Evolutionary conservation across 306 rosid genomes (phyloP), one percentile per base, ranked within the genome.

Genomic region (Acacia crassicarpa): DNA sequence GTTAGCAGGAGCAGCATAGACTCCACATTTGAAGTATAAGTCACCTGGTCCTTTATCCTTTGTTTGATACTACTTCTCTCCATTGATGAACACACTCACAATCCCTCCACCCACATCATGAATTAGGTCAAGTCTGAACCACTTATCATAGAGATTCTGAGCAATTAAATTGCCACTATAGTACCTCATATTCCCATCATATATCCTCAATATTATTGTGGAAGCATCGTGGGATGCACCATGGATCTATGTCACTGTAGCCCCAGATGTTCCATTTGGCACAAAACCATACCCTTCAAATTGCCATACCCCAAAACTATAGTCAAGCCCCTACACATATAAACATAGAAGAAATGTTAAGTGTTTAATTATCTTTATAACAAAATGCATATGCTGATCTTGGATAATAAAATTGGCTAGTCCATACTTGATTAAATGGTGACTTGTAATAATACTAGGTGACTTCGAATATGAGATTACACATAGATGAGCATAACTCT

Each of bases 261-360:
- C 92, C 65, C 90, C 89, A 0, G 88, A 89, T 49, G 89, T 89
- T 54, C 85, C 87, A 40, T 87, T 78, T 72, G 90, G 92, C 7
- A 85, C 89, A 78, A 67, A 89, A 2, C 78, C 83, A 79, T 85
- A 76, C 1, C 92, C 92, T 83, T 89, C 92, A 83, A 87, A 89
- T 81, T 89, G 90, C 88, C 92, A 87, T 2, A 81, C 77, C 49
- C 90, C 89, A 5, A 77, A 76, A 20, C 82, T 35, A 67, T 85
- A 85, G 82, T 89, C 88, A 33, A 35, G 70, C 15, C 90, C 92
- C 89, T 87, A 20, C n/a, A 65, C 25, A 23, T 49, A 68, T 11
- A 35, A 17, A 17, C 5, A 20, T 8, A 38, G 49, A 67, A 67
- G 22, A 20, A 38, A 22, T 38, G 14, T 40, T 4, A 20, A 38